Base-by-base conservation (phyloP, 345 rosid species). In the Aethionema arabicum region DNA sequence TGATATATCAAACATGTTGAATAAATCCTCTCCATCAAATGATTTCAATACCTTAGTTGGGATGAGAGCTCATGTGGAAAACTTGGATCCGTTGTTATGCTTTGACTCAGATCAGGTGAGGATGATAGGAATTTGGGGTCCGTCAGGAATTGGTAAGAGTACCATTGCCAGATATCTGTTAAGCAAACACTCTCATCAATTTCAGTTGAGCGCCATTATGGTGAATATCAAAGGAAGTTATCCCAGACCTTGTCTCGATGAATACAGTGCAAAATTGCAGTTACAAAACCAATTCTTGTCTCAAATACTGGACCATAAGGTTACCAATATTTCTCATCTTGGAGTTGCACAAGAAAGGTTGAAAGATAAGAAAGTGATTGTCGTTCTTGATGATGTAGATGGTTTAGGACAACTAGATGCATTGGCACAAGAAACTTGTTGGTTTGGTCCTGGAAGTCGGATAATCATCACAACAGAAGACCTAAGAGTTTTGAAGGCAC, bases 361-460 rank as follows among this genome's bases (percentile, higher is more conserved):
- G 8, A 39, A 27, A 56, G 7, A 38, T 33, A 56, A 39, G 35
- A 56, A 15, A 56, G 46, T 56, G 16, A 15, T 39, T 27, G 16
- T 56, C 6, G 46, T 56, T 39, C 46, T 56, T 56, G 60, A 56
- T 56, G 60, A 56, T 13, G 46, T 56, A 33, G 7, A 56, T 38
- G 2, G 0, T 10, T 2, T 3, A 21, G 11, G 4, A 21, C 60
- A 39, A 27, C 0, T 56, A 11, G 9, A 21, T 3, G 46, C 60
- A 15, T 2, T 39, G 33, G 60, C 60, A 1, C 27, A 56, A 0
- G 10, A 11, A 39, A n/a, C 15, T 27, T 0, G 9, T 8, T 56
- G 60, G 60, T 56, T 56, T 39, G 60, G 60, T 40, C 35, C 16
- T 39, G 60, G 60, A 39, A 56, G 60, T 56, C 16, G 46, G 21